Base-by-base conservation (phyloP, 1,139 yeast genomes). In the Dujonia santamariae region DNA sequence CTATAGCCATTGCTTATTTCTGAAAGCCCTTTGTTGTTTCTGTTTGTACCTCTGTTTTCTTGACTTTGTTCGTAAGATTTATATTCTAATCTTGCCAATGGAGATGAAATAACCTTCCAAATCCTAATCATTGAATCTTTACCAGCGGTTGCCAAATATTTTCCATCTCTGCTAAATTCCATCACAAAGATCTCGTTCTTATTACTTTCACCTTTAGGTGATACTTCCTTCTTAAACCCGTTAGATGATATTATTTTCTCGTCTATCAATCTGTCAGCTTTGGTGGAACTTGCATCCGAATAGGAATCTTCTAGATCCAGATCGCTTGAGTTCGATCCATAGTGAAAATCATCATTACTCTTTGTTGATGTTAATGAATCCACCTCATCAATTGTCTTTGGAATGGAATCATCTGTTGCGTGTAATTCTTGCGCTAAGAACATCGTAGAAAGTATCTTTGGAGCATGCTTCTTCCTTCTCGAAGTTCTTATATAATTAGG, bases 361-460 rank as follows among this genome's bases (percentile, higher is more conserved):
- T n/a, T n/a, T n/a, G n/a, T n/a, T n/a, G n/a, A n/a, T n/a, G n/a
- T n/a, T 9, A 27, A 11, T 5, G 20, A 17, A 14, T 27, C 30
- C 14, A 27, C 16, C 12, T 27, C 30, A 17, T 8, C 18, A 5
- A 13, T n/a, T 13, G 9, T 22, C 13, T 4, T 9, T 17, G 9
- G 19, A 9, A 5, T 6, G 9, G 14, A 11, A 17, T 26, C 16
- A 7, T 32, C 24, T 4, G 11, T 40, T 13, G 50, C 52, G 37
- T 67, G 64, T 40, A 88, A 61, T 55, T 87, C 95, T 55, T 88
- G 97, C 1, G 96, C 95, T 28, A 87, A 60, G 46, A 88, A 86
- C 32, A 87, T 54, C 39, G 82, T 63, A 44, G 74, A 74, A 40
- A 80, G 61, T 27, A 62, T 54, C 23, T 59, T 61, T 2, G 78